A percentile compares a stretch with the other conserved stretches of the same genome.
Evolutionary conservation across 305 asterid species (phyloP).

Genomic region (Fraxinus albicans): DNA sequence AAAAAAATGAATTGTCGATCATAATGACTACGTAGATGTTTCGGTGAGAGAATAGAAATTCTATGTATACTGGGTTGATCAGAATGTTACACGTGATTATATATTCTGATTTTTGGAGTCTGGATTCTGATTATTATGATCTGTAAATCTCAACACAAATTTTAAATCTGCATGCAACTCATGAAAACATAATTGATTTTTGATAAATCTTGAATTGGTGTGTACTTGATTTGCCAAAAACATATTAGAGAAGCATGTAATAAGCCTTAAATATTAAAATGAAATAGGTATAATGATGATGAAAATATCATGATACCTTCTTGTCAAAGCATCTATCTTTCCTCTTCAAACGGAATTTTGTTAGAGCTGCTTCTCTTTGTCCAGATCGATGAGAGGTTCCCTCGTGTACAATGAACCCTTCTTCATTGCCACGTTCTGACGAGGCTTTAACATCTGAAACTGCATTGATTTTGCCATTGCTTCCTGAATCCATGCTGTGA

Average conservation of each 20-base stretch:
- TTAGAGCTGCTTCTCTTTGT: conserved; percentile 84
- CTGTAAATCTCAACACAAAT: neutral
- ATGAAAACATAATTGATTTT: neutral
- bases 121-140: neutral
- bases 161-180: neutral
- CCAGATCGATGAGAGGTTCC: conserved; percentile 47
- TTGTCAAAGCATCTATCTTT: conserved; percentile 95
- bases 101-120: neutral
- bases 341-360: conserved; percentile 77
- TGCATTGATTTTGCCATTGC: conserved; percentile 37
- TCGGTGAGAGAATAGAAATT: neutral
- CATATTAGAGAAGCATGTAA: neutral
- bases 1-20: neutral
- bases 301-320: conserved; percentile 52
- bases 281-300: neutral
- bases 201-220: neutral
- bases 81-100: neutral
- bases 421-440: conserved; percentile 52
- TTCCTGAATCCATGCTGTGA: conserved; percentile 34
- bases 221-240: neutral
- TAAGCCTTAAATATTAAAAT: neutral
- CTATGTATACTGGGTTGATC: neutral
- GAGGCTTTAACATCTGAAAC: conserved; percentile 26
- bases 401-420: conserved; percentile 41
- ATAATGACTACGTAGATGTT: neutral